phyloP scores from a whole-genome alignment of 2,329 filamentous ascomycete genomes.

The Pezizomycotina sp. region DNA sequence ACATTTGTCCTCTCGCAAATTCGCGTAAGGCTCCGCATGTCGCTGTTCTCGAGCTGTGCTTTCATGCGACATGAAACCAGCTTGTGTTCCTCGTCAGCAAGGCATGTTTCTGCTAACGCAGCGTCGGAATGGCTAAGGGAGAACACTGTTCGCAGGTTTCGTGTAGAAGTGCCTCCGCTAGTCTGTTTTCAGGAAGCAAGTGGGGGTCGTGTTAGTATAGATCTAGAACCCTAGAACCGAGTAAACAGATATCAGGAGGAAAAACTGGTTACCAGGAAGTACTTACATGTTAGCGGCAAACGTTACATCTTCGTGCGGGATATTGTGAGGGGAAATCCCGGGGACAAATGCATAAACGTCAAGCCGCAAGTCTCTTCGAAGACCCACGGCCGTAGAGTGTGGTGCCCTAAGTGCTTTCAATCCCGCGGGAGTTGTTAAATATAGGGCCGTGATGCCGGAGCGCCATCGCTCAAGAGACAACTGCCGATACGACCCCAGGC shows the following conservation, averaged over 20 bases:
- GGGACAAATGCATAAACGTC: slow-evolving; percentile 18
- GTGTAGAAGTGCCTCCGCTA: slow-evolving; percentile 28
- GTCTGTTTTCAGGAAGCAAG: slow-evolving; percentile 18
- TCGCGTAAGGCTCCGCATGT: slow-evolving; percentile 22
- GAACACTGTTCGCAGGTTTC: slow-evolving; percentile 27
- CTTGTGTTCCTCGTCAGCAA: slow-evolving; percentile 25
- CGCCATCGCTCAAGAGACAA: slow-evolving; percentile 13
- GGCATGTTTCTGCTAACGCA: slow-evolving; percentile 27
- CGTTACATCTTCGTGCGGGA: no score
- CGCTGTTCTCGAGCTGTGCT: slow-evolving; percentile 27
- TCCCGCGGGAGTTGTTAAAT: slow-evolving; percentile 10
- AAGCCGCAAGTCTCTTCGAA: slow-evolving; percentile 9
- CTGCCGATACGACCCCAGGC: slow-evolving; percentile 11
- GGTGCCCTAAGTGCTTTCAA: slow-evolving; percentile 9
- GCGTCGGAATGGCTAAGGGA: slow-evolving; percentile 26
- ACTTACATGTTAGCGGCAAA: no score
- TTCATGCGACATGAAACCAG: slow-evolving; percentile 27
- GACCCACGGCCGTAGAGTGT: slow-evolving; percentile 10
- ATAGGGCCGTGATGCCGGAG: slow-evolving; percentile 8
- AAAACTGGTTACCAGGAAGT: no score
- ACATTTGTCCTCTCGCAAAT: slow-evolving; percentile 26
- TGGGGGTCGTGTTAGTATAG: slow-evolving; percentile 10
- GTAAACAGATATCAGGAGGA: no score
- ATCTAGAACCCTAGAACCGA: no score
- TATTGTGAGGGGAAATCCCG: slow-evolving; percentile 7